Evolutionary conservation across 2,329 filamentous ascomycete genomes (phyloP), one percentile per base, ranked within the genome.

Genomic region (Diaporthe helianthi): DNA sequence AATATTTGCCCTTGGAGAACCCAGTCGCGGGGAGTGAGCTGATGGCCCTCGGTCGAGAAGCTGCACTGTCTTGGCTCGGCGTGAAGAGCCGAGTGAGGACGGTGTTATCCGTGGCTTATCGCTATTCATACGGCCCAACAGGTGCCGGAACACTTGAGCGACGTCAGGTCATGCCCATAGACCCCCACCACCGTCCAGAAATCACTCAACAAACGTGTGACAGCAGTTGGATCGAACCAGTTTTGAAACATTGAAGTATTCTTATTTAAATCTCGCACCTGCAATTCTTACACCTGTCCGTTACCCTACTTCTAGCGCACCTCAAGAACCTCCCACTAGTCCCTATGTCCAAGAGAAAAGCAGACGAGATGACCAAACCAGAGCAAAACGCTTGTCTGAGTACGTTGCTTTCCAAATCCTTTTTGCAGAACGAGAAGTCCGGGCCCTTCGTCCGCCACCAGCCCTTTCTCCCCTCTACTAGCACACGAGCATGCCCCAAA

Each of bases 331-430:
- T 15, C 19, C 19, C 12, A 8, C 13, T 17, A 19, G 38, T 31
- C 44, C 38, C 55, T n/a, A 69, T 69, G 70, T 71, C 70, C 38
- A 71, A 71, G 63, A 71, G 67, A 69, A 71, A 71, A 65, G 36
- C 65, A 70, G 68, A 74, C 78, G 80, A 75, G 76, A 86, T 86
- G 83, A 81, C 84, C 78, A 83, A 83, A 76, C 83, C 85, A 76
- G 84, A 86, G 73, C 86, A 88, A 67, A 88, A 88, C 79, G 86
- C 86, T 76, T 88, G 86, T 80, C 84, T 89, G 79, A 88, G 85
- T 88, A 87, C 79, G 86, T 87, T 79, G 72, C 44, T 49, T 29
- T 12, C 44, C 44, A 49, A 74, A 74, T 76, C 75, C 75, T 75
- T 74, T 74, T 72, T 8, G 41, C 41, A 46, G 64, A 15, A 33